These are phyloP conservation scores for Begonia peltatifolia DNA, from an alignment of 306 rosid genomes.

Conservation along the genomic window DNA sequence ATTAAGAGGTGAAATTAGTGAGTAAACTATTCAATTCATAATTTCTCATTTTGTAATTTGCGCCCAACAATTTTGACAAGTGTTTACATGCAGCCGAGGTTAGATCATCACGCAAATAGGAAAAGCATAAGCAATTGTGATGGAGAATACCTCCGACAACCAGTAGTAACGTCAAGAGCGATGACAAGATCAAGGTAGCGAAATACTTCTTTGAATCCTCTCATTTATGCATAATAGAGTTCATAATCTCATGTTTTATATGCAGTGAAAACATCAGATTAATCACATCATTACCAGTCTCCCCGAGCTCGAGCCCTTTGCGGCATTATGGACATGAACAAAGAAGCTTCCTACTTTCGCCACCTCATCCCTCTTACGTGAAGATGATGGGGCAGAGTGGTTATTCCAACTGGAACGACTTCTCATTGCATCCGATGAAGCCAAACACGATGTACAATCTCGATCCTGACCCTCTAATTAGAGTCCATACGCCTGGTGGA, in stretches of 20 bases:
- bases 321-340: constrained; percentile 42
- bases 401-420: constrained; percentile 30
- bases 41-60: too few species aligned
- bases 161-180: constrained; percentile 18
- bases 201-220: neutral
- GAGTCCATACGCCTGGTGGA: constrained; percentile 55
- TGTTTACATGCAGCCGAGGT: constrained; percentile 27
- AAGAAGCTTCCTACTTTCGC: constrained; percentile 52
- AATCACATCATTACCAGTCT: constrained; percentile 80
- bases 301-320: constrained; percentile 91
- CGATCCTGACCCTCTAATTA: constrained; percentile 51
- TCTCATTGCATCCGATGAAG: constrained; percentile 30
- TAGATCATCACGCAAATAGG: constrained; percentile 26
- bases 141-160: constrained; percentile 15
- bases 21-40: too few species aligned
- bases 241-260: constrained; percentile 9
- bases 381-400: constrained; percentile 31
- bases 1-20: too few species aligned
- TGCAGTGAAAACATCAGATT: constrained; percentile 52
- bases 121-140: constrained; percentile 17
- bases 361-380: constrained; percentile 59
- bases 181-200: constrained; percentile 27
- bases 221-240: constrained; percentile 4
- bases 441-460: constrained; percentile 35
- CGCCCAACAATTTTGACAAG: neutral